Evolutionary conservation across 192 early-diverging fungal genomes (phyloP).

Genomic region (Coemansia biformis): DNA sequence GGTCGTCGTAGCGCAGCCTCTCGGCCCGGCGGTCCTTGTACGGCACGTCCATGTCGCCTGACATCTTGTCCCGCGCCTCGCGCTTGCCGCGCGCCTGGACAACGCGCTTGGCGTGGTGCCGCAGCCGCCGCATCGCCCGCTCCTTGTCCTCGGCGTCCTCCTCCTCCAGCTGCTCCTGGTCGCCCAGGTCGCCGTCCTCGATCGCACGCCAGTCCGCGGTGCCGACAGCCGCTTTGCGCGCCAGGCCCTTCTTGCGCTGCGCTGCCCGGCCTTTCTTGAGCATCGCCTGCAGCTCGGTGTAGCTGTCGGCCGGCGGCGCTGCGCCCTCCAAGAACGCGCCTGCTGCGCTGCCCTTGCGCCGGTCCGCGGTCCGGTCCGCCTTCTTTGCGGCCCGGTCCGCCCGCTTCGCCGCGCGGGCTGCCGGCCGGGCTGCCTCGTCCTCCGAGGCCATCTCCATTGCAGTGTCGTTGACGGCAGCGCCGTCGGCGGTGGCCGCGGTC

Average conservation of each 20-base stretch:
- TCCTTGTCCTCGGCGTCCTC: conserved; percentile 79
- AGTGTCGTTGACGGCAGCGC: no score
- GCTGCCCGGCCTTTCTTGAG: conserved; percentile 17
- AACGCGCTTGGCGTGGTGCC: conserved; percentile 41
- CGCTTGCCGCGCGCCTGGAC: conserved; percentile 36
- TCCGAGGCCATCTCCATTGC: conserved; percentile 10
- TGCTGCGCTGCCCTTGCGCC: neutral
- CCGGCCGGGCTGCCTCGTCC: neutral
- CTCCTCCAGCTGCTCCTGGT: conserved; percentile 65
- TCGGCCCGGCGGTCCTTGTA: conserved; percentile 57
- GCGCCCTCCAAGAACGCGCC: conserved; percentile 6
- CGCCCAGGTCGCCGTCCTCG: conserved; percentile 65
- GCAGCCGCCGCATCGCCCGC: conserved; percentile 47
- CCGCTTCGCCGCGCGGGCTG: neutral
- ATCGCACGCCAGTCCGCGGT: conserved; percentile 39
- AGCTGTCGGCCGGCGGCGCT: conserved; percentile 19
- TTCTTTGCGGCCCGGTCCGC: conserved; percentile 1
- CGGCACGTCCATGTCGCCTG: conserved; percentile 79
- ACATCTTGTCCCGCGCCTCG: conserved; percentile 44
- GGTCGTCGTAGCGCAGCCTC: conserved; percentile 28
- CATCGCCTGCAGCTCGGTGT: conserved; percentile 47
- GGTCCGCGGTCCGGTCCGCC: no score
- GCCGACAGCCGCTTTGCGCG: no score
- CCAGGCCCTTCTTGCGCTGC: conserved; percentile 9
- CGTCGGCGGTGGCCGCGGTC: neutral